Conservation (phyloP, 1,139 yeast genomes). For the Eremothecium cymbalariae region DNA sequence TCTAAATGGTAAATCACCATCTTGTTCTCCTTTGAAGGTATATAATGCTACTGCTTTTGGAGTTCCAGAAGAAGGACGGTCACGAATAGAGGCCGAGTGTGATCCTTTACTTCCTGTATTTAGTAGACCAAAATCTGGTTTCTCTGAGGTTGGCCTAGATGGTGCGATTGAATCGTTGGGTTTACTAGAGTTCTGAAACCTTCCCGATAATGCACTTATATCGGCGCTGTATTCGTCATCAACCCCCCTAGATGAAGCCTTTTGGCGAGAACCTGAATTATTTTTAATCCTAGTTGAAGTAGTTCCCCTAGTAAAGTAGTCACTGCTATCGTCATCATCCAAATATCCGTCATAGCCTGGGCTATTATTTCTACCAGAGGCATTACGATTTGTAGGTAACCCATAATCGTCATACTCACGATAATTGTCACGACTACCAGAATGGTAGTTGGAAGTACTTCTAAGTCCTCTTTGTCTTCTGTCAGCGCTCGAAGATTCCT, state of each 20-base stretch:
- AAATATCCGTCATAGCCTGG: slow-evolving; percentile 22
- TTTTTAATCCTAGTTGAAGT: too few relatives aligned
- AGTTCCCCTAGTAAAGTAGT: too few relatives aligned
- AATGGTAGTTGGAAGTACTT: too few relatives aligned
- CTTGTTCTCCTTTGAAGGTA: slow-evolving; percentile 83
- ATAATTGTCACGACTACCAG: too few relatives aligned
- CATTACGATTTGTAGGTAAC: too few relatives aligned
- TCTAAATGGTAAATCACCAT: slow-evolving; percentile 82
- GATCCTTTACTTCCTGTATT: slow-evolving; percentile 14
- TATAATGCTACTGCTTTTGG: slow-evolving; percentile 86
- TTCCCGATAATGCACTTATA: slow-evolving; percentile 32
- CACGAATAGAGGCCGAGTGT: not conserved
- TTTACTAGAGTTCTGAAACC: slow-evolving; percentile 28
- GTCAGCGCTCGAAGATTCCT: slow-evolving; percentile 21
- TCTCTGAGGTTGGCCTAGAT: slow-evolving; percentile 41
- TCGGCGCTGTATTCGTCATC: slow-evolving; percentile 56
- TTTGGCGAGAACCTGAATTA: slow-evolving; percentile 23
- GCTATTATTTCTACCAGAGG: too few relatives aligned
- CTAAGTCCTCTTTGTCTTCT: slow-evolving; percentile 28
- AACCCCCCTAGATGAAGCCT: slow-evolving; percentile 55
- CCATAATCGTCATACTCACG: too few relatives aligned
- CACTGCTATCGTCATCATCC: slow-evolving; percentile 22
- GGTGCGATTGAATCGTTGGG: slow-evolving; percentile 27
- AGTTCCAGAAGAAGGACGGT: slow-evolving; percentile 35
- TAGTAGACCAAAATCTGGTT: slow-evolving; percentile 41